A percentile compares a stretch with the other conserved stretches of the same genome.
Conservation (phyloP, 176 grass and related monocot genomes). For the maize (Zea mays) region DNA sequence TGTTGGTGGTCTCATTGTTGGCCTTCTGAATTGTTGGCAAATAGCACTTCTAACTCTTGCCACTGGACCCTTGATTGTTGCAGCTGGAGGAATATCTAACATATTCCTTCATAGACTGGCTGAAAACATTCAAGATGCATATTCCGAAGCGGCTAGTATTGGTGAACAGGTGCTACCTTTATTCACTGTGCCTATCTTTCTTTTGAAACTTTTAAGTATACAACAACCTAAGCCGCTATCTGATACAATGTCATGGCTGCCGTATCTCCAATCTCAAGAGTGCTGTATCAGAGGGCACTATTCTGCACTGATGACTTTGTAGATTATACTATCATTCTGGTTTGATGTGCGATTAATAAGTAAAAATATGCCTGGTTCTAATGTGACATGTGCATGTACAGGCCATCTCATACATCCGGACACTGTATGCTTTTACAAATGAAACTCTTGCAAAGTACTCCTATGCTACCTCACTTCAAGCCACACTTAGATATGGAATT, state of each 20-base stretch:
- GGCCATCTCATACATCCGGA: slow-evolving; percentile 89
- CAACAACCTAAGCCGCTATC: background rate
- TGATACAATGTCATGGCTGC: slow-evolving; percentile 8
- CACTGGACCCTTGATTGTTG: slow-evolving; percentile 97
- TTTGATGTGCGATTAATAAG: slow-evolving; percentile 19
- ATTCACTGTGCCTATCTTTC: slow-evolving; percentile 8
- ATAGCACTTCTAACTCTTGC: slow-evolving; percentile 95
- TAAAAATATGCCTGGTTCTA: slow-evolving; percentile 26
- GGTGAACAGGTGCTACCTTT: slow-evolving; percentile 74
- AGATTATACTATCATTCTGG: background rate
- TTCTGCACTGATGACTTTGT: slow-evolving; percentile 7
- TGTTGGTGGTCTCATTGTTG: slow-evolving; percentile 90
- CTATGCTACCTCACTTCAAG: slow-evolving; percentile 98
- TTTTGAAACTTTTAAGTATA: slow-evolving; percentile 14
- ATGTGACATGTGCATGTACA: slow-evolving; percentile 39
- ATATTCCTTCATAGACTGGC: slow-evolving; percentile 98
- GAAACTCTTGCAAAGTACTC: slow-evolving; percentile 99
- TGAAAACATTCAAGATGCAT: slow-evolving; percentile 99
- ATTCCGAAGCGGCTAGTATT: slow-evolving; percentile 96
- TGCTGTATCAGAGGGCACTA: slow-evolving; percentile 19
- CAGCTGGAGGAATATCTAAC: slow-evolving; percentile 98
- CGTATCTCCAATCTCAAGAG: background rate
- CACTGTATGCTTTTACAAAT: slow-evolving; percentile 91
- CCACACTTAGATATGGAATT: slow-evolving; percentile 93
- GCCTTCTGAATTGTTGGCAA: slow-evolving; percentile 97